Conservation (phyloP, 2,329 filamentous ascomycete species). For the Venturia pyrina region DNA sequence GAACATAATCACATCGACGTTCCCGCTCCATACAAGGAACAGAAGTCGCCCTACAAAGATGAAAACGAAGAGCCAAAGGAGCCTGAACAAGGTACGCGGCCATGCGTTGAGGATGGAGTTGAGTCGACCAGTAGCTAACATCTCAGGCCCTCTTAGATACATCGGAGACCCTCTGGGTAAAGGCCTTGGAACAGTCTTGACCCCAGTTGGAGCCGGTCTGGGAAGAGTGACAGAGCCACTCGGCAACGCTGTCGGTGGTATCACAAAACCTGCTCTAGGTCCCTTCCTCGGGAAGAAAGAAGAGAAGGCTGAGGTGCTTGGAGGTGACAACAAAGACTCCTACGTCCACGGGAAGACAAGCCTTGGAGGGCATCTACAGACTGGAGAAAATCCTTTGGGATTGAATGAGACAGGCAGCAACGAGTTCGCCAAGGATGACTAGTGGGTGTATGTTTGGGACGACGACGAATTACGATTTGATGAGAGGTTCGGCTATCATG, state of each 20-base stretch:
- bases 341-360: constrained; percentile 26
- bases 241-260: constrained; percentile 26
- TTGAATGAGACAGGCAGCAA: constrained; percentile 28
- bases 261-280: constrained; percentile 26
- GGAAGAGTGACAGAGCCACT: constrained; percentile 29
- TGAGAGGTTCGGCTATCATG: background rate
- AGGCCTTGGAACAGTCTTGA: constrained; percentile 26
- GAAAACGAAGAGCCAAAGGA: background rate
- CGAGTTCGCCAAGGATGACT: constrained; percentile 24
- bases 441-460: background rate
- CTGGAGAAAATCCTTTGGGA: constrained; percentile 29
- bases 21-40: constrained; percentile 8
- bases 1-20: constrained; percentile 6
- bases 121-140: background rate
- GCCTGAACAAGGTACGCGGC: background rate
- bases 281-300: constrained; percentile 25
- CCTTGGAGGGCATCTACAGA: constrained; percentile 30
- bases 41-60: constrained; percentile 9
- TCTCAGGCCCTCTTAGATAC: constrained; percentile 15
- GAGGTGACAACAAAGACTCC: constrained; percentile 30
- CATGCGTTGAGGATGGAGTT: background rate
- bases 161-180: constrained; percentile 21
- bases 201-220: constrained; percentile 28
- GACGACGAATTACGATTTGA: background rate
- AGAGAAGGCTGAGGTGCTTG: constrained; percentile 26